Base-by-base conservation (phyloP, 148 eudicot species). In the Vaccinium macrocarpon region DNA sequence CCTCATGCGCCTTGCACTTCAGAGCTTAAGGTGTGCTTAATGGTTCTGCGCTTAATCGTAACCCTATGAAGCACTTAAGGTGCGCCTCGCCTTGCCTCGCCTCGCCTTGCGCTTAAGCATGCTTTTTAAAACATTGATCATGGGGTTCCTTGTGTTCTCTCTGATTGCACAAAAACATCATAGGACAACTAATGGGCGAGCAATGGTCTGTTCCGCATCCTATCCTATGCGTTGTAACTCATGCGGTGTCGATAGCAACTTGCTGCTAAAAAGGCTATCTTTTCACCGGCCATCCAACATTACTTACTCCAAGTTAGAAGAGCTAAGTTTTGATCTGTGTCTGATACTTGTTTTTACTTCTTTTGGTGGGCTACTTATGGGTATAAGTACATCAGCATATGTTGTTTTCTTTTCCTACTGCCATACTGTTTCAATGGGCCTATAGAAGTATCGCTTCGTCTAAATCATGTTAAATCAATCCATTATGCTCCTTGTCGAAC, bases 131-230 rank as follows among this genome's bases (percentile, higher is more conserved):
- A 35, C 38, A 35, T 3, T 35, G 38, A 35, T 66, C 52, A 66
- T 49, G 75, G n/a, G 59, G n/a, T 81, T 66, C 21, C 57, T 66
- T 81, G 2, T 53, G n/a, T 48, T 81, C 35, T 62, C 83, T 25
- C 35, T 25, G 18, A 56, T 19, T 42, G 56, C 51, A 35, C 57
- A 49, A 25, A 81, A 81, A 14, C 57, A 51, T 80, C 82, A 38
- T 57, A 42, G 73, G 72, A 62, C 21, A 59, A 11, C 51, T 61
- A 32, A 38, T 10, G 27, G 27, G 50, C 61, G 29, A 32, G 16
- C 27, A 35, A 5, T 78, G 48, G 57, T 4, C 81, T 78, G 38
- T 6, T 78, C 46, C 27, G 25, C 81, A 78, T 48, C 76, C 38
- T 25, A 48, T 81, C 42, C 0, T 66, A 29, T 50, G 76, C 46